Conservation (phyloP, 2,329 filamentous ascomycete genomes). For the Penicillium hordei region DNA sequence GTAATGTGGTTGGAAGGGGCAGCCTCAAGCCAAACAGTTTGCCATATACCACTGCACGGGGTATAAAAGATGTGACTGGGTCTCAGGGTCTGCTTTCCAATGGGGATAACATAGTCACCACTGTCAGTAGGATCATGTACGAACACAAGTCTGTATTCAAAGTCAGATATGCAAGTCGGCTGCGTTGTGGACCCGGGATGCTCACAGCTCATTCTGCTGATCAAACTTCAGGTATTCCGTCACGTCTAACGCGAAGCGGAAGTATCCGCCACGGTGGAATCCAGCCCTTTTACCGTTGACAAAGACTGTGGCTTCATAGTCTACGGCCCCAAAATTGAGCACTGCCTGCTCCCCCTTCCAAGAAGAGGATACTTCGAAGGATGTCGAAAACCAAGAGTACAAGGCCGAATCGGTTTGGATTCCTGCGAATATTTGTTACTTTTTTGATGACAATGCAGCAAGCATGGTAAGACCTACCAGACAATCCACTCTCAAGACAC, state of each 20-base stretch:
- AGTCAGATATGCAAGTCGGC: background rate
- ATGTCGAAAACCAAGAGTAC: conserved; percentile 52
- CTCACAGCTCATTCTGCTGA: conserved; percentile 57
- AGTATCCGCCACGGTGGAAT: conserved; percentile 62
- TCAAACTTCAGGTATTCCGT: conserved; percentile 48
- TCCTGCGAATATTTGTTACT: conserved; percentile 19
- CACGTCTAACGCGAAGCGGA: conserved; percentile 60
- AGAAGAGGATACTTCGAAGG: conserved; percentile 47
- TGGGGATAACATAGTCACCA: conserved; percentile 57
- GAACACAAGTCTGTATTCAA: conserved; percentile 55
- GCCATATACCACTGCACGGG: conserved; percentile 73
- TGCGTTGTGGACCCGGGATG: background rate
- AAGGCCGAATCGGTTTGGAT: conserved; percentile 41
- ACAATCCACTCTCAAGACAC: conserved; percentile 56
- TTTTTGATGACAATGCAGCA: background rate
- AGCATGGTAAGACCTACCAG: conserved; percentile 34
- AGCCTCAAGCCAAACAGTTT: conserved; percentile 69
- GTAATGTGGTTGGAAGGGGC: conserved; percentile 59
- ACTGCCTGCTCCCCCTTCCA: conserved; percentile 47
- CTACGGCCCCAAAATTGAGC: conserved; percentile 53
- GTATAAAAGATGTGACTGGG: conserved; percentile 65
- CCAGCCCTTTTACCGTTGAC: conserved; percentile 57
- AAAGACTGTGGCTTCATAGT: conserved; percentile 56
- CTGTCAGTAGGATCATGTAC: conserved; percentile 67
- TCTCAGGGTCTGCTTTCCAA: conserved; percentile 63